Evolutionary conservation across 805 yeast species (phyloP).

Genomic region (Maudiozyma bulderi): DNA sequence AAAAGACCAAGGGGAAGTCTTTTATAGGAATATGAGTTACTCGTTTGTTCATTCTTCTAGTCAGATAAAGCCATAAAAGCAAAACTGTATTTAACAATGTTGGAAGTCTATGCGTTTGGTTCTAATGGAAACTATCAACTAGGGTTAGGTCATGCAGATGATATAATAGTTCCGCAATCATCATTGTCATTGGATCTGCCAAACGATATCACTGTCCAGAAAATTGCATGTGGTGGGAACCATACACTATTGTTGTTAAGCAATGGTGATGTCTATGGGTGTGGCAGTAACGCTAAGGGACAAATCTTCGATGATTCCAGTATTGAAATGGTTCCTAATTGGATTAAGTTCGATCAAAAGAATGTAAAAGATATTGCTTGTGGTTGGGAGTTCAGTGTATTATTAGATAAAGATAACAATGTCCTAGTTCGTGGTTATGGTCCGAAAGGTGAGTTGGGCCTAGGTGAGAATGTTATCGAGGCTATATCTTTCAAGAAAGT

Average conservation of each 20-base stretch:
- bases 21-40: no score
- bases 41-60: no score
- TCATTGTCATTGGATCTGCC: conserved; percentile 8
- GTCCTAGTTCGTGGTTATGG: conserved; percentile 57
- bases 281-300: conserved; percentile 51
- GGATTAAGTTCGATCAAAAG: conserved; percentile 28
- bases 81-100: conserved; percentile 2
- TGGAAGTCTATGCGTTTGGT: conserved; percentile 48
- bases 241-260: conserved; percentile 57
- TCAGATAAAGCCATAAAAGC: no score
- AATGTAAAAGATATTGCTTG: conserved; percentile 37
- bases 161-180: conserved; percentile 28
- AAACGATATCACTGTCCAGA: conserved; percentile 24
- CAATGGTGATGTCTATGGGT: conserved; percentile 43
- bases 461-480: conserved; percentile 24
- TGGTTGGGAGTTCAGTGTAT: conserved; percentile 72
- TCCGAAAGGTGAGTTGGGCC: conserved; percentile 65
- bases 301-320: conserved; percentile 31
- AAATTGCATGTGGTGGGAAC: conserved; percentile 74
- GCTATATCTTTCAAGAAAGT: conserved; percentile 4
- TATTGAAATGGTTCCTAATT: neutral
- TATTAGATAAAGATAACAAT: conserved; percentile 34
- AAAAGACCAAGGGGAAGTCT: no score
- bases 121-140: conserved; percentile 78
- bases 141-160: conserved; percentile 50